Conservation (phyloP, 768 basidiomycete genomes). For the Phanerodontia chrysosporium region DNA sequence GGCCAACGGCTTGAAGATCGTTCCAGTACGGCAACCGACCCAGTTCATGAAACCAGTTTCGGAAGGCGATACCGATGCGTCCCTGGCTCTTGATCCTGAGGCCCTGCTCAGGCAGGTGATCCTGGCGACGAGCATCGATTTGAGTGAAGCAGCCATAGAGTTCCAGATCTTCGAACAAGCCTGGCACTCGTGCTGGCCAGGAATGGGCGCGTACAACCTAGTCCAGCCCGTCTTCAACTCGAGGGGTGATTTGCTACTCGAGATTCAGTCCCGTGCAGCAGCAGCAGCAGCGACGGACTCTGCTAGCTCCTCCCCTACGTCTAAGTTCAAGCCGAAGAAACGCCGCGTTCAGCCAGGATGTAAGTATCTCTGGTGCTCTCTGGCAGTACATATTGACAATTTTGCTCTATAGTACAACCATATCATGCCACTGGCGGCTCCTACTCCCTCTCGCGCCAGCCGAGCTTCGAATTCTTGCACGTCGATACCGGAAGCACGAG, state of each 20-base stretch:
- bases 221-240: slow-evolving; percentile 27
- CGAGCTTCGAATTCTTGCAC: neutral
- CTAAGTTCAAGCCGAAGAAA: neutral
- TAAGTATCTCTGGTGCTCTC: neutral
- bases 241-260: slow-evolving; percentile 28
- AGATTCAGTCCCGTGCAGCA: slow-evolving; percentile 17
- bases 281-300: neutral
- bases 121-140: slow-evolving; percentile 17
- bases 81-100: slow-evolving; percentile 15
- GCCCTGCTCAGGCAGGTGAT: slow-evolving; percentile 19
- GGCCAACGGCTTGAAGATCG: slow-evolving; percentile 21
- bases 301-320: neutral
- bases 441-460: neutral
- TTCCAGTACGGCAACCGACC: neutral
- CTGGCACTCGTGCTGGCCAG: slow-evolving; percentile 25
- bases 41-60: slow-evolving; percentile 7
- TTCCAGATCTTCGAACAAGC: slow-evolving; percentile 25
- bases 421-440: neutral
- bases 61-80: slow-evolving; percentile 1
- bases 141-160: slow-evolving; percentile 19
- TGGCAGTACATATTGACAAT: neutral
- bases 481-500: neutral
- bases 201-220: slow-evolving; percentile 21
- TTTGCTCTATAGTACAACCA: neutral
- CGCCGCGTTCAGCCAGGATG: neutral